A percentile compares a stretch with the other conserved stretches of the same genome.
phyloP scores from a whole-genome alignment of 2,329 filamentous ascomycete species.

The Nothopassalora personata region DNA sequence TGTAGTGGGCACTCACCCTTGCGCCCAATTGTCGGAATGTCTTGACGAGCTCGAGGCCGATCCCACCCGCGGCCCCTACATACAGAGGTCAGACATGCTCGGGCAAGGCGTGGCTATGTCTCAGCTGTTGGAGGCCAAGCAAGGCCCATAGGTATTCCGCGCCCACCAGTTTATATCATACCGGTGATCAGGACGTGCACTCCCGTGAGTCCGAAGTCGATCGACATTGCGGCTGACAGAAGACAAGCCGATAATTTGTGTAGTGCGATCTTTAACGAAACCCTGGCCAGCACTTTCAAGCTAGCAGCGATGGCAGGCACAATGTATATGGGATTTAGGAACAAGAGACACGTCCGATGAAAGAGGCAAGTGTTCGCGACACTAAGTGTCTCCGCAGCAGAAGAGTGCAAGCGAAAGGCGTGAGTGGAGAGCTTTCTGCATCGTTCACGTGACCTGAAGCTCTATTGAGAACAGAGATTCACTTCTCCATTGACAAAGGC shows the following conservation, averaged over 20 bases:
- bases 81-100: not conserved
- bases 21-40: constrained; percentile 33
- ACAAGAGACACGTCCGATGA: not conserved
- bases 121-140: not conserved
- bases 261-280: not conserved
- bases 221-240: constrained; percentile 21
- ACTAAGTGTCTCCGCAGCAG: not conserved
- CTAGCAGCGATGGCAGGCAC: not conserved
- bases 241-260: not conserved
- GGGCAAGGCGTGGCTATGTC: not conserved
- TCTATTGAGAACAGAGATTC: not conserved
- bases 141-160: constrained; percentile 17
- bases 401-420: not conserved
- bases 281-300: not conserved
- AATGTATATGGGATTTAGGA: not conserved
- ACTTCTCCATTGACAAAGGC: not conserved
- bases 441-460: not conserved
- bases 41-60: constrained; percentile 34
- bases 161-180: constrained; percentile 19
- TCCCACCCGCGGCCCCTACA: constrained; percentile 26
- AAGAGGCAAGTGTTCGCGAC: not conserved
- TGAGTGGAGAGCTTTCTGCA: not conserved
- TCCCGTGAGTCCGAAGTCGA: constrained; percentile 27
- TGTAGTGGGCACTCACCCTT: constrained; percentile 39
- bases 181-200: constrained; percentile 35